A percentile compares a stretch with the other conserved stretches of the same genome.
Conservation (phyloP, 768 basidiomycete species). For the Russula sp. region DNA sequence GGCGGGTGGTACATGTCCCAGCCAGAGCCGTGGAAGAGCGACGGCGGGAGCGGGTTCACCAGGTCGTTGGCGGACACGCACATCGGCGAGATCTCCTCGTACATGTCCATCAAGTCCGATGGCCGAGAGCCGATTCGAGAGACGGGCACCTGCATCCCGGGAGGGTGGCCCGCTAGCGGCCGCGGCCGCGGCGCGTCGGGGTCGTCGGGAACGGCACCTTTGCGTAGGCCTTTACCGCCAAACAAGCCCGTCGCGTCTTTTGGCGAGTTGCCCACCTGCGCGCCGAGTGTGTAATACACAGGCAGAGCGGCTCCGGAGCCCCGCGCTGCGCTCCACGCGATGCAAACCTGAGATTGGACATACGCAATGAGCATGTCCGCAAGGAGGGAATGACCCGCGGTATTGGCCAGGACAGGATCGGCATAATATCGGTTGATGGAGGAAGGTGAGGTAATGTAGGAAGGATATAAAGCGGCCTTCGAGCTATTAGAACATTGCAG, state of each 20-base stretch:
- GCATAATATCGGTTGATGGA: conserved; percentile 64
- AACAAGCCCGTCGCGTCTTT: conserved; percentile 59
- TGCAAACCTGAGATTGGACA: conserved; percentile 84
- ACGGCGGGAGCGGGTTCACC: conserved; percentile 93
- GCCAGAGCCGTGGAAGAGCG: conserved; percentile 88
- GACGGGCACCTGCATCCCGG: conserved; percentile 53
- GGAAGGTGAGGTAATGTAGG: conserved; percentile 69
- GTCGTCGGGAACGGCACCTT: conserved; percentile 34
- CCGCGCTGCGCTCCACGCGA: conserved; percentile 64
- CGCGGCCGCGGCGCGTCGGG: conserved; percentile 19
- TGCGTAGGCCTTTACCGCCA: conserved; percentile 77
- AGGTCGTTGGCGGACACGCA: conserved; percentile 97
- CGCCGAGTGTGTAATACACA: conserved; percentile 17
- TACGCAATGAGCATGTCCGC: conserved; percentile 90
- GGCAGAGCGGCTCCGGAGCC: conserved; percentile 18
- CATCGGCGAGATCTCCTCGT: conserved; percentile 83
- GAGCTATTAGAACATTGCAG: conserved; percentile 36
- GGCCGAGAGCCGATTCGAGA: conserved; percentile 67
- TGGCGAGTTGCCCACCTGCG: conserved; percentile 32
- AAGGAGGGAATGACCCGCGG: conserved; percentile 75
- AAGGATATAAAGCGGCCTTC: conserved; percentile 74
- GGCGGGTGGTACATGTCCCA: conserved; percentile 78
- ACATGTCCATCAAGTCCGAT: conserved; percentile 37
- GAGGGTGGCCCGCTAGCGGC: conserved; percentile 14
- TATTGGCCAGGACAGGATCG: conserved; percentile 77